Percentiles rank a stretch among this genome's conserved stretches.
phyloP scores from a whole-genome alignment of 257 asterid genomes.

The Scutellaria minor region DNA sequence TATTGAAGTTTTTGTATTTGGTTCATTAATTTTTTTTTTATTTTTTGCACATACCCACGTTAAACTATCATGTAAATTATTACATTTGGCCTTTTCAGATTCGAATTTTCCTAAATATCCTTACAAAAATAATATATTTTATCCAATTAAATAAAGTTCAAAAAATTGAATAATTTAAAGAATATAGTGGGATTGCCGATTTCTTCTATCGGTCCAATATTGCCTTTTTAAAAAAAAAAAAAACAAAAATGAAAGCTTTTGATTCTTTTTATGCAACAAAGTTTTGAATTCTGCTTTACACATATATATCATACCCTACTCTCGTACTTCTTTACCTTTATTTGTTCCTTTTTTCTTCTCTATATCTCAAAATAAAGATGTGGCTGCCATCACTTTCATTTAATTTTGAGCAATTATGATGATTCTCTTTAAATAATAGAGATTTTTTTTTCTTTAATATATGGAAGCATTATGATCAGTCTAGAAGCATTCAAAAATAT shows the following conservation, averaged over 20 bases:
- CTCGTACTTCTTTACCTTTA: constrained; percentile 24
- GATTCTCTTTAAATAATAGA: background rate
- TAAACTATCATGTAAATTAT: too few species aligned
- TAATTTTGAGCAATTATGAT: background rate
- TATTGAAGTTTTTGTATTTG: too few species aligned
- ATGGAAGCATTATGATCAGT: background rate
- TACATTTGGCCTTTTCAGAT: too few species aligned
- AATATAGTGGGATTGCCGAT: background rate
- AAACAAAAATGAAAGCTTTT: constrained; percentile 29
- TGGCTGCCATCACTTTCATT: background rate
- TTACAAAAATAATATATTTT: too few species aligned
- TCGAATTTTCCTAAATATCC: too few species aligned
- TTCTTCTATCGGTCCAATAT: constrained; percentile 31
- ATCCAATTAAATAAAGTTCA: too few species aligned
- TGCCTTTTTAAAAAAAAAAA: too few species aligned
- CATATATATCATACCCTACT: constrained; percentile 42
- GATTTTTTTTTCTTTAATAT: background rate
- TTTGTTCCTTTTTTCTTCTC: background rate
- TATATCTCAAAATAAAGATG: background rate
- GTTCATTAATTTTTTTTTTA: too few species aligned
- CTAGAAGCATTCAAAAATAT: too few species aligned
- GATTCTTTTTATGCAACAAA: constrained; percentile 50
- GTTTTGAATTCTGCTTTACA: constrained; percentile 46
- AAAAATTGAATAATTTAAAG: too few species aligned
- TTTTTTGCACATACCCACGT: too few species aligned